These are phyloP conservation scores for Phytopythium ostracodes DNA, from an alignment of 352 stramenopile genomes.

Conservation along the genomic window DNA sequence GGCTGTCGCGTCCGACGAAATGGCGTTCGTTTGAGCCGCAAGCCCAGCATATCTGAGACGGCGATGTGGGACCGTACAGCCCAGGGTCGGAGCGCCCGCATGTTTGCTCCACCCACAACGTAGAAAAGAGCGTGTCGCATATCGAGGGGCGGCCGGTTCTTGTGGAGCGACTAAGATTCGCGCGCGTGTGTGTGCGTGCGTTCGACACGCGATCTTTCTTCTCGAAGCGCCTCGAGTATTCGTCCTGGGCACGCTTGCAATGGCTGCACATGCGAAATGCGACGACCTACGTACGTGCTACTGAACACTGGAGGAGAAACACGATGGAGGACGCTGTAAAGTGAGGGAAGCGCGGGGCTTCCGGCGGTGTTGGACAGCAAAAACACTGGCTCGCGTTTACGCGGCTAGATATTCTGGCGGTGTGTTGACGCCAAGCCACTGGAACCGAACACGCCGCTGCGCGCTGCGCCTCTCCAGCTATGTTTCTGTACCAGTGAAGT, in stretches of 20 bases:
- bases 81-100: background rate
- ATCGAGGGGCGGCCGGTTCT: background rate
- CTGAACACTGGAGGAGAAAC: too few relatives aligned
- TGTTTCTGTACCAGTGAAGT: slow-evolving; percentile 1
- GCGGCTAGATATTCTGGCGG: slow-evolving; percentile 1
- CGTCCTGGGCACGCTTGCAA: background rate
- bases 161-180: background rate
- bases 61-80: background rate
- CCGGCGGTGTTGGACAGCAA: background rate
- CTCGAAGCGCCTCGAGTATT: background rate
- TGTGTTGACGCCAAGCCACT: background rate
- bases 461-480: background rate
- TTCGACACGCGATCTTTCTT: background rate
- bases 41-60: background rate
- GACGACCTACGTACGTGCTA: too few relatives aligned
- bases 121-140: background rate
- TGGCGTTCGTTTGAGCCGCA: background rate
- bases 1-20: background rate
- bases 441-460: background rate
- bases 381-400: background rate
- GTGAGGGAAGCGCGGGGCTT: too few relatives aligned
- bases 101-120: background rate
- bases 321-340: too few relatives aligned
- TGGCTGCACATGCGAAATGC: background rate
- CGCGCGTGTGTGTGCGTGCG: background rate